Evolutionary conservation across 2,329 filamentous ascomycete species (phyloP).

Genomic region (Zymoseptoria brevis): DNA sequence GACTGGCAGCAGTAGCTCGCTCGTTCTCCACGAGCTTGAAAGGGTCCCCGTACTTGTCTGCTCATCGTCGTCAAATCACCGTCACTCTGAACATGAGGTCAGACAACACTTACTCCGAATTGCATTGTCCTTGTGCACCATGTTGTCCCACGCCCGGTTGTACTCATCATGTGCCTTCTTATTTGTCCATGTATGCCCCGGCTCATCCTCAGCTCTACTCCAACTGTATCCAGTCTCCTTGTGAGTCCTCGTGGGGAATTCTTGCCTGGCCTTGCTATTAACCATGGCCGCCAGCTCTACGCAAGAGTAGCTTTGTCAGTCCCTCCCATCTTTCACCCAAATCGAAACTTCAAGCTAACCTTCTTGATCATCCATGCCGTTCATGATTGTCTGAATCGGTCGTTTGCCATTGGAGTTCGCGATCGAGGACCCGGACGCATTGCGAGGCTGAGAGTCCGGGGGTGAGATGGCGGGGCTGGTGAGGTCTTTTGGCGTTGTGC

Average conservation of each 20-base stretch:
- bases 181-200: conserved; percentile 47
- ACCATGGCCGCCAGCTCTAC: conserved; percentile 17
- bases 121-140: conserved; percentile 43
- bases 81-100: not conserved
- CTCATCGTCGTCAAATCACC: conserved; percentile 6
- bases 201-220: conserved; percentile 33
- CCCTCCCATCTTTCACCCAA: not conserved
- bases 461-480: conserved; percentile 39
- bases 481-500: conserved; percentile 35
- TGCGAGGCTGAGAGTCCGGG: conserved; percentile 43
- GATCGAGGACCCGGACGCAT: conserved; percentile 16
- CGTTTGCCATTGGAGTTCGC: conserved; percentile 33
- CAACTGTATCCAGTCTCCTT: conserved; percentile 27
- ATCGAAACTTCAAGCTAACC: conserved; percentile 1
- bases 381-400: conserved; percentile 28
- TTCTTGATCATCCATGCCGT: conserved; percentile 24
- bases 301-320: not conserved
- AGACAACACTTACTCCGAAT: conserved; percentile 24
- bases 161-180: conserved; percentile 52
- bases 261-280: conserved; percentile 14
- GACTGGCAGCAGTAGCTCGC: conserved; percentile 17
- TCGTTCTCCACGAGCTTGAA: conserved; percentile 30
- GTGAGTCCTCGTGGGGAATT: conserved; percentile 22
- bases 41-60: conserved; percentile 30
- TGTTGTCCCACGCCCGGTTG: conserved; percentile 40